Conservation (phyloP, 2,329 filamentous ascomycete species). For the Xylaria sp. region DNA sequence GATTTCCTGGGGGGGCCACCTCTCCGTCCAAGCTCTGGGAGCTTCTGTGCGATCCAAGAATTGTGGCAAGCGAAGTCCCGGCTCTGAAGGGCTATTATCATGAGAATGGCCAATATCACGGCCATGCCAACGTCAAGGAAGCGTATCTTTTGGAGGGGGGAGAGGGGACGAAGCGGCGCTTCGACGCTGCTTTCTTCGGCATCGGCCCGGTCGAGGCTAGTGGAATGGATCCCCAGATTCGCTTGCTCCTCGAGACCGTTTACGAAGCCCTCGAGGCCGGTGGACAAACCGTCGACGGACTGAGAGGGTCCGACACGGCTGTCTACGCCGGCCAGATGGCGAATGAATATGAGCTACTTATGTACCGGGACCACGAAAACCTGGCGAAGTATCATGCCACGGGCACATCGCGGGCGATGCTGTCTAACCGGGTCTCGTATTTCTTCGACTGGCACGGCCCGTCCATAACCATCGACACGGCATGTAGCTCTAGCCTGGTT, state of each 20-base stretch:
- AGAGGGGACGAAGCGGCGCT: not conserved
- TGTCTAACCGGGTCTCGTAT: slow-evolving; percentile 1
- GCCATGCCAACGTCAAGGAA: not conserved
- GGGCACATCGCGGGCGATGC: not conserved
- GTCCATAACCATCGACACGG: slow-evolving; percentile 7
- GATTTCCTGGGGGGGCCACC: not conserved
- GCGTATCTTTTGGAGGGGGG: not conserved
- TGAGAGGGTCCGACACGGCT: not conserved
- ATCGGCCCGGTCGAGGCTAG: not conserved
- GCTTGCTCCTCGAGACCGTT: not conserved
- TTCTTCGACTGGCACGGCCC: not conserved
- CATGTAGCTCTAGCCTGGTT: not conserved
- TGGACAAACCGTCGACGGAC: not conserved
- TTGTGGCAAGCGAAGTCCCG: not conserved
- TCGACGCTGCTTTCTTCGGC: slow-evolving; percentile 3
- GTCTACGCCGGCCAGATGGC: not conserved
- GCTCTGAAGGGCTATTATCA: not conserved
- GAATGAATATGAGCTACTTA: not conserved
- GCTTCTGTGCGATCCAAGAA: not conserved
- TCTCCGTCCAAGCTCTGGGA: not conserved
- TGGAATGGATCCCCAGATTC: not conserved
- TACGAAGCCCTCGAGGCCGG: not conserved
- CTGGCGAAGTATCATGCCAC: slow-evolving; percentile 1
- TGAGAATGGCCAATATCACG: not conserved
- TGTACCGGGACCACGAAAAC: not conserved